Conservation (phyloP, 441 rosid genomes). For the Mallotus japonicus region DNA sequence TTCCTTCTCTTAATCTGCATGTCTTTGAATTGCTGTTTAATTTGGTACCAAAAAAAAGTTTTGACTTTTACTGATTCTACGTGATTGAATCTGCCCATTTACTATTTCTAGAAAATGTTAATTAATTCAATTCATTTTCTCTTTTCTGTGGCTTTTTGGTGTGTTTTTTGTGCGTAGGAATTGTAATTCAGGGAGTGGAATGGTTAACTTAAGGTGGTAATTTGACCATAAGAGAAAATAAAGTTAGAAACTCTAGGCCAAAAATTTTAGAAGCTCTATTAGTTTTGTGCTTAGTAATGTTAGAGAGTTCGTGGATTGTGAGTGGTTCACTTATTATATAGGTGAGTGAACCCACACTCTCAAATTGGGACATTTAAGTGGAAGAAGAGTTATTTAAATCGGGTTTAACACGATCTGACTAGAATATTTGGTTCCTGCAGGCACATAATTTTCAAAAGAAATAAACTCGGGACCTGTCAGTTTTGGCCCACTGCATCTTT, state of each 20-base stretch:
- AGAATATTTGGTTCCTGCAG: constrained; percentile 87
- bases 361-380: constrained; percentile 12
- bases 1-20: constrained; percentile 11
- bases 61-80: not conserved
- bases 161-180: too few species aligned
- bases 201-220: too few species aligned
- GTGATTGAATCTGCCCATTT: not conserved
- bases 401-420: constrained; percentile 55
- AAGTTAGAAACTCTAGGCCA: not conserved
- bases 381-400: constrained; percentile 32
- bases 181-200: too few species aligned
- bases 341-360: not conserved
- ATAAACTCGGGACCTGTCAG: constrained; percentile 42
- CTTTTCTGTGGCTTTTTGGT: too few species aligned
- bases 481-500: constrained; percentile 57
- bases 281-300: not conserved
- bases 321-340: constrained; percentile 1
- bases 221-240: too few species aligned
- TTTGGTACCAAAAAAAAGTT: not conserved
- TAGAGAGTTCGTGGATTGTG: not conserved
- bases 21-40: not conserved
- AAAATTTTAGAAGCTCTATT: not conserved
- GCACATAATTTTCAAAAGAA: constrained; percentile 70
- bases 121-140: too few species aligned
- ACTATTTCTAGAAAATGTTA: too few species aligned